Conservation (phyloP, 2,329 filamentous ascomycete species). For the Tolypocladium pustulatum region DNA sequence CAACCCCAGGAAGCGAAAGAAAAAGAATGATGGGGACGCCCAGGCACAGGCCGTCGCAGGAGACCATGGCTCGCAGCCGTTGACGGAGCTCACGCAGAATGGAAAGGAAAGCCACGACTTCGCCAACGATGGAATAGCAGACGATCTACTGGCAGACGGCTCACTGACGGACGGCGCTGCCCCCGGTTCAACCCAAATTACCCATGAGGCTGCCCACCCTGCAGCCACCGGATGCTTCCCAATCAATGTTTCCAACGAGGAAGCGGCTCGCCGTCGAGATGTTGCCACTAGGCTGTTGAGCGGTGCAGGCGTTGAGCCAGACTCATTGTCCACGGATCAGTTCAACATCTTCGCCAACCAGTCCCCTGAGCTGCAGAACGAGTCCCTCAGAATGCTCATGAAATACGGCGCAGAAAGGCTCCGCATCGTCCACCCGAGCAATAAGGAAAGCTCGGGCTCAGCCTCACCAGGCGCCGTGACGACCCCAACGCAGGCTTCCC, state of each 20-base stretch:
- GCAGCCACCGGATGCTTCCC: conserved; percentile 10
- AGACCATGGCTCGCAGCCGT: background rate
- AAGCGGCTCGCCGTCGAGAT: conserved; percentile 38
- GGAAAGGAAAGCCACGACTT: conserved; percentile 3
- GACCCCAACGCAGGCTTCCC: conserved; percentile 9
- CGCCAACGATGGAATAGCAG: background rate
- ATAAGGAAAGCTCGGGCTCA: conserved; percentile 18
- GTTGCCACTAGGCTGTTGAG: conserved; percentile 36
- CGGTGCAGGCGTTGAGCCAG: conserved; percentile 37
- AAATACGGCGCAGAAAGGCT: conserved; percentile 47
- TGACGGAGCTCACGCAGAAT: background rate
- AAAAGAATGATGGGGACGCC: conserved; percentile 12
- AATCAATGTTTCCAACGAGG: conserved; percentile 29
- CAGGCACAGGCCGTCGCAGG: conserved; percentile 5
- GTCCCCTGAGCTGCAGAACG: conserved; percentile 41
- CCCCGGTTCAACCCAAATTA: background rate
- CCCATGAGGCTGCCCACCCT: conserved; percentile 4
- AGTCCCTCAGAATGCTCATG: conserved; percentile 45
- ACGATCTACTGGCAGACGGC: background rate
- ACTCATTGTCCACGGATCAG: conserved; percentile 41
- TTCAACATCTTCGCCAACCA: conserved; percentile 52
- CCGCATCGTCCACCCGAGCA: conserved; percentile 43
- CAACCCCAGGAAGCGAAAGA: conserved; percentile 17
- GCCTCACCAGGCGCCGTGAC: conserved; percentile 15
- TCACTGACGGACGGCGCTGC: background rate